Conservation (phyloP, 2,329 filamentous ascomycete species). For the Corynespora cassiicola region DNA sequence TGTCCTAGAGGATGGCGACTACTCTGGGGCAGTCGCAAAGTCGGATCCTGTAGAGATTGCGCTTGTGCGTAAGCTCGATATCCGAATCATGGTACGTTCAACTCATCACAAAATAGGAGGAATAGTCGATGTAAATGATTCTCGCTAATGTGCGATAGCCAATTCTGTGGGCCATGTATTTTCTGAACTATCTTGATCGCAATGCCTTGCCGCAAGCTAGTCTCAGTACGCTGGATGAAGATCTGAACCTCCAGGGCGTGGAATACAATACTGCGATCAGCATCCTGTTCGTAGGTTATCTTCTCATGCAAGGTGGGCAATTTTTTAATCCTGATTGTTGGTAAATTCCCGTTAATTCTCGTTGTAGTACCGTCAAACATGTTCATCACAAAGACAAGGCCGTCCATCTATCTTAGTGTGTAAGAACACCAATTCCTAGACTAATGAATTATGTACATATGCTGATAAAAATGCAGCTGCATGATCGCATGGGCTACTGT, state of each 20-base stretch:
- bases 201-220: slow-evolving; percentile 69
- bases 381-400: slow-evolving; percentile 35
- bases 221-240: slow-evolving; percentile 64
- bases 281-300: slow-evolving; percentile 61
- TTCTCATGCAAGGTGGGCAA: slow-evolving; percentile 26
- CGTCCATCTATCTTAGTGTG: slow-evolving; percentile 16
- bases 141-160: no score
- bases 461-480: slow-evolving; percentile 20
- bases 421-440: neutral
- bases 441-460: neutral
- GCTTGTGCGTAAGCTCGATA: slow-evolving; percentile 41
- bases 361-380: slow-evolving; percentile 48
- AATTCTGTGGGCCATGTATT: slow-evolving; percentile 48
- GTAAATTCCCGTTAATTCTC: no score
- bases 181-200: slow-evolving; percentile 50
- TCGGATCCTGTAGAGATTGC: slow-evolving; percentile 39
- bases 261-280: slow-evolving; percentile 48
- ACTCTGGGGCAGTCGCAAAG: slow-evolving; percentile 39
- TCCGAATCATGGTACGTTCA: slow-evolving; percentile 39
- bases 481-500: slow-evolving; percentile 32
- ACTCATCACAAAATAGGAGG: no score
- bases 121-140: no score
- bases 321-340: no score
- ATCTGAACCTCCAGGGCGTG: slow-evolving; percentile 34
- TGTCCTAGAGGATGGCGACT: no score